Evolutionary conservation across 1,284 basidiomycete species (phyloP).

Genomic region (Laetiporus sulphureus): DNA sequence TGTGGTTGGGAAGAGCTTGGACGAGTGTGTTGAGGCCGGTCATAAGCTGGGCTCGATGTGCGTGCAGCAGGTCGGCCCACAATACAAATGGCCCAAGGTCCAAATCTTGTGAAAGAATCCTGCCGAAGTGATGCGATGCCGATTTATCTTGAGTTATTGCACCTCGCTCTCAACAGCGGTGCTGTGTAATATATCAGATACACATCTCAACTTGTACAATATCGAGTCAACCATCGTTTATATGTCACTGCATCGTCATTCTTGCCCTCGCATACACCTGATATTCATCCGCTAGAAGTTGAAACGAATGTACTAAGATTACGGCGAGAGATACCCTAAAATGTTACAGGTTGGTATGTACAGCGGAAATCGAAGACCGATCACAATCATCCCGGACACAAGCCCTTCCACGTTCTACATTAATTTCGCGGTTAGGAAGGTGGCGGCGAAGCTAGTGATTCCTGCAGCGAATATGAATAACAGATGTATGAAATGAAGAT

Average conservation of each 20-base stretch:
- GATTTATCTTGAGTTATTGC: slow-evolving; percentile 8
- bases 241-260: slow-evolving; percentile 20
- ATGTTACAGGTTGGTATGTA: no score
- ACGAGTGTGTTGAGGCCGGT: slow-evolving; percentile 79
- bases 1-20: slow-evolving; percentile 74
- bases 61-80: slow-evolving; percentile 79
- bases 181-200: slow-evolving; percentile 12
- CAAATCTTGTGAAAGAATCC: slow-evolving; percentile 41
- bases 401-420: no score
- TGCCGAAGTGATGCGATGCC: background rate
- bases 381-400: no score
- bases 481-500: slow-evolving; percentile 4
- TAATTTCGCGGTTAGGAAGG: no score
- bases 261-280: background rate
- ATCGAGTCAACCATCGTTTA: slow-evolving; percentile 23
- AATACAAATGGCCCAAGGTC: slow-evolving; percentile 77
- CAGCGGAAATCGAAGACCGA: no score
- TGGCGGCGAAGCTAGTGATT: slow-evolving; percentile 56
- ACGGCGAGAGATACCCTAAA: no score
- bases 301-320: no score
- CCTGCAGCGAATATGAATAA: slow-evolving; percentile 27
- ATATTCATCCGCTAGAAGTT: no score
- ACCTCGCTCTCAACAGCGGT: slow-evolving; percentile 39
- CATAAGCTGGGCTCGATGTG: slow-evolving; percentile 90
- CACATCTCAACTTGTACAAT: slow-evolving; percentile 18